Base-by-base conservation (phyloP, 2,329 filamentous ascomycete genomes). In the Phialophora verrucosa region DNA sequence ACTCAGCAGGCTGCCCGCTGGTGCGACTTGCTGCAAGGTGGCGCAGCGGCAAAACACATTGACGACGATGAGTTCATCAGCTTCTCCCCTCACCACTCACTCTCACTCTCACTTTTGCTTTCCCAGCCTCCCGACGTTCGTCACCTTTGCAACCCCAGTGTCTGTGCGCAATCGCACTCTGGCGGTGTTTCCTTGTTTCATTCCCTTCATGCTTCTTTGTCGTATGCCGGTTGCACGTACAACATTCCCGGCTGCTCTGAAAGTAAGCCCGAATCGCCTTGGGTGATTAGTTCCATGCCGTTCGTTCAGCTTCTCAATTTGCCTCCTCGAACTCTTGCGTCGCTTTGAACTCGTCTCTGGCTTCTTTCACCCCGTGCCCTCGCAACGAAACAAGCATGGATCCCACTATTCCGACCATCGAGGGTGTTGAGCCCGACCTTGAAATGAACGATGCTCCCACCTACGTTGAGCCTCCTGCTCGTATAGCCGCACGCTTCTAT, bases 401-500 rank as follows among this genome's bases (percentile, higher is more conserved):
- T n/a, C 56, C 64, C 8, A 64, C 57, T 17, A 59, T 53, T 20
- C 63, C 65, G n/a, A 12, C 59, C 17, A 59, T 53, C 23, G 60
- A 75, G 47, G 79, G 38, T 6, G 17, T 44, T n/a, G 38, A 44
- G 38, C 6, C 38, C 38, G 38, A 81, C 65, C 72, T 81, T 68
- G 78, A 81, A 67, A 82, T 82, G 80, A 71, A 76, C 44, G 27
- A 64, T 20, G 75, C 76, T 14, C 59, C 73, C 31, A 75, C 77
- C 11, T 61, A 53, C 64, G 79, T 83, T 67, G 79, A 82, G 58
- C 84, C 87, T 38, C 87, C 87, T 14, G 80, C 87, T 60, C 85
- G 86, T 70, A 84, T 89, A 71, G 85, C 86, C 70, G 87, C 87
- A 67, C 87, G 87, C 72, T 87, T 89, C 78, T 86, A 86, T 74